These are phyloP conservation scores for Leccinum subfulvum DNA, from an alignment of 1,284 basidiomycete genomes.

Conservation along the genomic window DNA sequence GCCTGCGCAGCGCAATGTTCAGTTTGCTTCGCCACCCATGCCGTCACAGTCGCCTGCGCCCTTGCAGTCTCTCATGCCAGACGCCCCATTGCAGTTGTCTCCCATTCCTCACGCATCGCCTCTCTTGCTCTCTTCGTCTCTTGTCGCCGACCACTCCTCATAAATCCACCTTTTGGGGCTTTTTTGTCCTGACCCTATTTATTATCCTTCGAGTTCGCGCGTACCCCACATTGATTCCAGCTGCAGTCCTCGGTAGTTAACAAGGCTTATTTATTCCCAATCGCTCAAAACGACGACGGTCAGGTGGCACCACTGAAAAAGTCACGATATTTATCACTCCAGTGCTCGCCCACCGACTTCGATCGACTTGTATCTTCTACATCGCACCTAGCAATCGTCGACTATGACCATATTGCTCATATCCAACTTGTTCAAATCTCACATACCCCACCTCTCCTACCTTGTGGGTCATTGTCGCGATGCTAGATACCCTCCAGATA, in stretches of 20 bases:
- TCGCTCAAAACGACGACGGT: constrained; percentile 30
- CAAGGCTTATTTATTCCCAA: constrained; percentile 31
- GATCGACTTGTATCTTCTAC: constrained; percentile 33
- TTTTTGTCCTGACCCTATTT: constrained; percentile 29
- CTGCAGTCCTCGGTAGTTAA: constrained; percentile 16
- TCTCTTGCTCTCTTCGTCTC: constrained; percentile 24
- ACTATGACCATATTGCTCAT: constrained; percentile 34
- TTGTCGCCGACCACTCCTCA: constrained; percentile 23
- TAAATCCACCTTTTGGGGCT: constrained; percentile 11
- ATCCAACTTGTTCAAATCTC: constrained; percentile 20
- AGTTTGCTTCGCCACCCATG: constrained; percentile 35
- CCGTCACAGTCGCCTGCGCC: constrained; percentile 27
- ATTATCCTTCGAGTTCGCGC: constrained; percentile 29
- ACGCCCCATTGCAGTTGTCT: constrained; percentile 24
- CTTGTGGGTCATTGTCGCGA: constrained; percentile 31
- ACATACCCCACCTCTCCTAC: constrained; percentile 20
- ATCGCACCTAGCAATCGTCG: constrained; percentile 25
- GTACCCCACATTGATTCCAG: constrained; percentile 10
- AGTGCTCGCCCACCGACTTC: constrained; percentile 11
- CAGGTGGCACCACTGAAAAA: constrained; percentile 19
- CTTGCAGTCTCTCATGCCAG: constrained; percentile 28
- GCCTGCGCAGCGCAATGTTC: constrained; percentile 28
- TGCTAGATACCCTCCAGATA: constrained; percentile 34
- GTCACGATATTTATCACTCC: constrained; percentile 32
- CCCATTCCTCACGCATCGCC: constrained; percentile 30